Evolutionary conservation across 306 rosid species (phyloP), one percentile per base, ranked within the genome.

Genomic region (Gynostemma pentaphyllum): DNA sequence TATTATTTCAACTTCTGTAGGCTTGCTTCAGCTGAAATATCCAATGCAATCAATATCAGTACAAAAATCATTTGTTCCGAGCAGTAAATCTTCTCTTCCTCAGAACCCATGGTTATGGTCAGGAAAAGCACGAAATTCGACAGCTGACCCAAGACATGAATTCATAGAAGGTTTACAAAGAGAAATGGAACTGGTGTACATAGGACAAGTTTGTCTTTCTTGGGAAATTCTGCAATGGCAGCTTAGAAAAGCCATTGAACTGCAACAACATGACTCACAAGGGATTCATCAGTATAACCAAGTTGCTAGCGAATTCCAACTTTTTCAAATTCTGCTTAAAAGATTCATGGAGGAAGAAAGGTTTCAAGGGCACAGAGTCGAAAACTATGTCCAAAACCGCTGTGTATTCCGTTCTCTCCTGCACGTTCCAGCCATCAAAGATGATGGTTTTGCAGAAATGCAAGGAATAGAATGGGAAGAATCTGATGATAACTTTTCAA

Each of bases 151-250:
- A 39, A 67, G 68, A 60, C 78, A 74, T 42, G 78, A 84, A 74
- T 73, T 72, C 50, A 28, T 72, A 3, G 76, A 69, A 51, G 85
- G 80, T n/a, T 56, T 88, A 54, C 77, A 68, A 42, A 56, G 84
- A 49, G 98, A 92, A 47, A 74, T 86, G 66, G 98, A 92, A 76
- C 53, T 75, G 57, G 92, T 92, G 1, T 92, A 92, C 34, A 96
- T 88, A 69, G 98, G 96, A 12, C 98, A 92, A n/a, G 64, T 81
- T 29, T 85, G 98, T 69, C 95, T 92, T 59, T 92, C 96, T 14
- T 92, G 98, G 98, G 98, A 92, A 68, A 82, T 88, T 29, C 90
- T 88, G 46, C 74, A 70, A 16, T 92, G 96, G 96, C 94, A 92
- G 67, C 82, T 77, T 36, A 75, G 75, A 57, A 88, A 86, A 67